Evolutionary conservation across 2,329 filamentous ascomycete genomes (phyloP), one percentile per base, ranked within the genome.

Genomic region (Claviceps lovelessii): DNA sequence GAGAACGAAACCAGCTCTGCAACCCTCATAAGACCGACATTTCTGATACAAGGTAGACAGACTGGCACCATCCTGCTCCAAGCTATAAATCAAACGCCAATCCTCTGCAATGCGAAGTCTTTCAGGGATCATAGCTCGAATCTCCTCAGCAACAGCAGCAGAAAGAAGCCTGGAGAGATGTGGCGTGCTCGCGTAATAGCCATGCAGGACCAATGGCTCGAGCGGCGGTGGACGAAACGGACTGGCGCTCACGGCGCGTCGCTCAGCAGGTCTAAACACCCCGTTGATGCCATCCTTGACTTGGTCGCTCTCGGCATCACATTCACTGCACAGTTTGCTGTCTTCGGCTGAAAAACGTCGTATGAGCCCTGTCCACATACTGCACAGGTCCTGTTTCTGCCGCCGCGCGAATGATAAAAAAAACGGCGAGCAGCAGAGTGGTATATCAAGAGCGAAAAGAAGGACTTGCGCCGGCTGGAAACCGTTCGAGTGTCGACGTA

Each of bases 61-160:
- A 59, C 88, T 93, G 52, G 90, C 88, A 13, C 93, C 93, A 68
- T 98, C 84, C 69, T 94, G 86, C 64, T 95, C 90, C 41, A 98
- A 75, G 60, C 88, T 94, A 71, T 97, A 98, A 42, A 85, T 79
- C 52, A 97, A 73, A 54, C 77, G 78, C 93, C 93, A 98, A 58
- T 85, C 81, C 61, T 96, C 90, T 57, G 85, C 81, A 48, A 98
- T 82, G 69, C 95, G 88, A 57, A 97, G 72, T 51, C 93, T 79
- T 60, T 94, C 83, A 0, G 93, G 93, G 28, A 97, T 75, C 63
- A 97, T 83, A 44, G 94, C 79, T 50, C 93, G 80, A 55, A 97
- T 95, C 73, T 97, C 93, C 71, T 97, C 93, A 3, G 91, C 93
- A 35, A 97, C 74, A 11, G 83, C 78, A 51, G 75, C 73, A 19